Conservation (phyloP, 345 rosid genomes). For the Arabis hirsuta region DNA sequence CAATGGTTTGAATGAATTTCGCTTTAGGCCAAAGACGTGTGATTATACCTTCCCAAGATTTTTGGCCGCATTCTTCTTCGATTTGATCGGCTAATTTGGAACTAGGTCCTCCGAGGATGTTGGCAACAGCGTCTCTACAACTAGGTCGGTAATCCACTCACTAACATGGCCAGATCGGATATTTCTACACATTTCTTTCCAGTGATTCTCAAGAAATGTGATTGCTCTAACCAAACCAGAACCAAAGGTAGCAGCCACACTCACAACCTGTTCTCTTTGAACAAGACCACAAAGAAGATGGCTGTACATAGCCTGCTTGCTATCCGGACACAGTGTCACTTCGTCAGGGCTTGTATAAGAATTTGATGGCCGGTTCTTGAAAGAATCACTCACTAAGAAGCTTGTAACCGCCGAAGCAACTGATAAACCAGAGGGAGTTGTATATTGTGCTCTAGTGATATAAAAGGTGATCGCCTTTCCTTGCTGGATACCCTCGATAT, state of each 20-base stretch:
- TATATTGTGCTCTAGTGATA: no score
- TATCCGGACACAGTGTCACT: slow-evolving; percentile 57
- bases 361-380: slow-evolving; percentile 55
- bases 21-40: slow-evolving; percentile 62
- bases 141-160: slow-evolving; percentile 59
- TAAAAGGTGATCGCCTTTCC: no score
- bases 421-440: no score
- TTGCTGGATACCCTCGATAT: no score
- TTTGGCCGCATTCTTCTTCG: slow-evolving; percentile 43
- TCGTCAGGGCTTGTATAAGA: slow-evolving; percentile 60
- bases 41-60: slow-evolving; percentile 73
- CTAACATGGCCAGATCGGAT: slow-evolving; percentile 54
- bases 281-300: slow-evolving; percentile 65
- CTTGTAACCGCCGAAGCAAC: not conserved
- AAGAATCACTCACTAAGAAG: slow-evolving; percentile 35
- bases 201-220: slow-evolving; percentile 58
- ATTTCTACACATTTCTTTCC: slow-evolving; percentile 57
- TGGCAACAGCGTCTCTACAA: slow-evolving; percentile 47
- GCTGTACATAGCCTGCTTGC: slow-evolving; percentile 67
- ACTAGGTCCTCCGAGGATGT: slow-evolving; percentile 47
- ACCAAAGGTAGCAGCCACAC: slow-evolving; percentile 56
- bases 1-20: slow-evolving; percentile 49
- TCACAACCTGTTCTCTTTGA: slow-evolving; percentile 52
- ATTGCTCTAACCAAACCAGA: slow-evolving; percentile 55
- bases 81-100: slow-evolving; percentile 51